A percentile compares a stretch with the other conserved stretches of the same genome.
Evolutionary conservation across 2,329 filamentous ascomycete species (phyloP).

Genomic region (Colletotrichum somersetense): DNA sequence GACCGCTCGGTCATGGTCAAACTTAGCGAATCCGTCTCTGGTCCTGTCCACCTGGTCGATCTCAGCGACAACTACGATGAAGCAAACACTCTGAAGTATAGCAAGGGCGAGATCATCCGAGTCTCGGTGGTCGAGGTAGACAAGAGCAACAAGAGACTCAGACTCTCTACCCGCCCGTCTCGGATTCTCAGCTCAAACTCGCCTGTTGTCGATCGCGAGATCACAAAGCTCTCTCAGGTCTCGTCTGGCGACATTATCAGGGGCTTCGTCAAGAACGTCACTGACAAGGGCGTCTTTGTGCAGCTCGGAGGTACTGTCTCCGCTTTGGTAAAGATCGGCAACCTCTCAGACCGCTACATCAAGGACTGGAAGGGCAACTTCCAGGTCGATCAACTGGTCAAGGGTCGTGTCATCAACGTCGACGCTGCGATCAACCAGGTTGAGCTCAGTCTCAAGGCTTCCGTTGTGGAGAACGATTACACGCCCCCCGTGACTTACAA

Average conservation of each 20-base stretch:
- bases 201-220: constrained; percentile 83
- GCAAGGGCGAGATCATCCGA: constrained; percentile 87
- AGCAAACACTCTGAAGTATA: constrained; percentile 79
- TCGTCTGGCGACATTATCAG: constrained; percentile 83
- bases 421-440: constrained; percentile 78
- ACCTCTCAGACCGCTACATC: constrained; percentile 89
- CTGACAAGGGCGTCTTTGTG: constrained; percentile 91
- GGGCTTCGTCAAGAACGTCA: constrained; percentile 91
- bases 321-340: constrained; percentile 85
- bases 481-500: constrained; percentile 77
- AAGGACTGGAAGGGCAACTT: constrained; percentile 97
- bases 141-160: constrained; percentile 83
- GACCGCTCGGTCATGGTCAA: constrained; percentile 89
- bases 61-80: constrained; percentile 88
- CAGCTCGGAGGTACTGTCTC: constrained; percentile 84
- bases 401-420: constrained; percentile 82
- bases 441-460: constrained; percentile 89
- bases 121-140: constrained; percentile 89
- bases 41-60: constrained; percentile 84
- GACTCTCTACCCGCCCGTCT: constrained; percentile 86
- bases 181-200: constrained; percentile 89
- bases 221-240: constrained; percentile 78
- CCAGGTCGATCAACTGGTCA: constrained; percentile 89
- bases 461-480: constrained; percentile 84
- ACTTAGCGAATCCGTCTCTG: constrained; percentile 83